A percentile compares a stretch with the other conserved stretches of the same genome.
phyloP scores from a whole-genome alignment of 2,329 filamentous ascomycete species.

The Xylariaceae sp. region DNA sequence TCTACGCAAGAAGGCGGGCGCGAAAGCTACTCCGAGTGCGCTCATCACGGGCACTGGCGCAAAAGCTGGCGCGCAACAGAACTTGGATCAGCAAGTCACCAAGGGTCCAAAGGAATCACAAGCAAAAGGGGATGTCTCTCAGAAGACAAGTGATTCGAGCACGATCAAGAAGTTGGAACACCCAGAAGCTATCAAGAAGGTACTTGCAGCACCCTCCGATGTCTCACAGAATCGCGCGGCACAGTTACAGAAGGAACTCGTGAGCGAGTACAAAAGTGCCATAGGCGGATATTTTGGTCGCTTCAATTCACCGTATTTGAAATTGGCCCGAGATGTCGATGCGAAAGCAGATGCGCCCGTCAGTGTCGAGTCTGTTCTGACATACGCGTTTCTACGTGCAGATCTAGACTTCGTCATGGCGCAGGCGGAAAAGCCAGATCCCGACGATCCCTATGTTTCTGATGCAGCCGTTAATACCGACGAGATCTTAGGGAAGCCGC shows the following conservation, averaged over 20 bases:
- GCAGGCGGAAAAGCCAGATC: conserved; percentile 75
- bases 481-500: conserved; percentile 67
- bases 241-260: conserved; percentile 63
- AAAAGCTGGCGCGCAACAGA: conserved; percentile 32
- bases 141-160: conserved; percentile 29
- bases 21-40: conserved; percentile 10
- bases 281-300: conserved; percentile 93
- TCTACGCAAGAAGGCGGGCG: conserved; percentile 43
- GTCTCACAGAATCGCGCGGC: conserved; percentile 55
- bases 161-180: conserved; percentile 36
- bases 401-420: conserved; percentile 92
- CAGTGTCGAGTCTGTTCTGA: conserved; percentile 71
- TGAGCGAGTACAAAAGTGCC: conserved; percentile 72
- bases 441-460: conserved; percentile 62
- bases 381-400: conserved; percentile 88
- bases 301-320: conserved; percentile 77
- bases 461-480: conserved; percentile 79
- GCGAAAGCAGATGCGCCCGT: conserved; percentile 39
- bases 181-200: conserved; percentile 35
- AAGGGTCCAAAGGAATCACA: conserved; percentile 45
- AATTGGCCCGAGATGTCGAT: conserved; percentile 33
- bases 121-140: conserved; percentile 34
- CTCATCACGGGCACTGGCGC: conserved; percentile 20
- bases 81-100: conserved; percentile 42
- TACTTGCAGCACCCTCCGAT: conserved; percentile 43